Percentiles rank a stretch among this genome's conserved stretches.
phyloP scores from a whole-genome alignment of 2,329 filamentous ascomycete genomes.

The Ustulina deusta region DNA sequence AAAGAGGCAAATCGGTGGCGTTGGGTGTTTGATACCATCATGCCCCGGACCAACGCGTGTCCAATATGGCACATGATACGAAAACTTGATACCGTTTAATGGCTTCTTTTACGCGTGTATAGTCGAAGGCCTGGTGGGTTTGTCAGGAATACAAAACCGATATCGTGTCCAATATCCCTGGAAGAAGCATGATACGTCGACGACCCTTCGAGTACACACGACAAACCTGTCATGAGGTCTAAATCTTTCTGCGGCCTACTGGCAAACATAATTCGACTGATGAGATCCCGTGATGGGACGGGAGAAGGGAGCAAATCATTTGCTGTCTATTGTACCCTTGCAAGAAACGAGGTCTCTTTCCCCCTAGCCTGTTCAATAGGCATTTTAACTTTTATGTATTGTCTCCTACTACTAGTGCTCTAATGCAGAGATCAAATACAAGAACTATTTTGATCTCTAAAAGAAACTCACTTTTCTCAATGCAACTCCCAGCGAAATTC shows the following conservation, averaged over 20 bases:
- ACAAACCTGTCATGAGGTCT: conserved; percentile 18
- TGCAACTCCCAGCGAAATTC: not conserved
- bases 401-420: conserved; percentile 67
- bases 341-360: conserved; percentile 49
- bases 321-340: conserved; percentile 47
- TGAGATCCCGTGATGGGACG: conserved; percentile 37
- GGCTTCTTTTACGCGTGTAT: conserved; percentile 45
- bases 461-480: not conserved
- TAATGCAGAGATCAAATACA: conserved; percentile 72
- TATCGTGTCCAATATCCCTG: conserved; percentile 45
- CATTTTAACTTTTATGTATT: conserved; percentile 52
- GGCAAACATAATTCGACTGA: conserved; percentile 39
- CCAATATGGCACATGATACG: conserved; percentile 45
- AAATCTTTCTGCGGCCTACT: conserved; percentile 17
- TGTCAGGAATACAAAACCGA: conserved; percentile 49
- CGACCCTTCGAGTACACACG: conserved; percentile 32
- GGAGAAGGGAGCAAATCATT: conserved; percentile 42
- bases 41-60: conserved; percentile 40
- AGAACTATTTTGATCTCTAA: conserved; percentile 47
- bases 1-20: conserved; percentile 46
- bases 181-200: conserved; percentile 45
- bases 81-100: conserved; percentile 47
- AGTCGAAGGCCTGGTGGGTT: conserved; percentile 46
- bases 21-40: conserved; percentile 52
- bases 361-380: conserved; percentile 44